Percentiles rank a stretch among this genome's conserved stretches.
phyloP scores from a whole-genome alignment of 2,329 filamentous ascomycete genomes.

The Paecilomyces sp. region DNA sequence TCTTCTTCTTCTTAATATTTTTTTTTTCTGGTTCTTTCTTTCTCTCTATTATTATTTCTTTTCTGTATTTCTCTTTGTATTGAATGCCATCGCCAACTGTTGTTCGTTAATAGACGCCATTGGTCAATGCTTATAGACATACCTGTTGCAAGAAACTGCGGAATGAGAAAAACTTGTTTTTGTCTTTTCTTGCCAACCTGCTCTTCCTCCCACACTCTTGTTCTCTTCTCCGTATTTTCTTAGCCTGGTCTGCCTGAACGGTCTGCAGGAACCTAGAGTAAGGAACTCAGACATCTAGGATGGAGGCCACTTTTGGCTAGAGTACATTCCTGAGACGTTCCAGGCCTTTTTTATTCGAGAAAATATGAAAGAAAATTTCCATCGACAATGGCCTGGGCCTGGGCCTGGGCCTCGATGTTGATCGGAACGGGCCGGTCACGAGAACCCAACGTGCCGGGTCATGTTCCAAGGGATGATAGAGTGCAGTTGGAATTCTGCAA shows the following conservation, averaged over 20 bases:
- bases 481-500: not conserved
- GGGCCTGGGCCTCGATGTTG: not conserved
- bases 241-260: too few relatives aligned
- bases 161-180: not conserved
- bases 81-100: not conserved
- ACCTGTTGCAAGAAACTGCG: not conserved
- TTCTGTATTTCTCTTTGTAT: not conserved
- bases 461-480: not conserved
- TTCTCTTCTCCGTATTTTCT: not conserved
- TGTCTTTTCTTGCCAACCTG: not conserved
- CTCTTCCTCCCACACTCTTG: not conserved
- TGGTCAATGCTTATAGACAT: not conserved
- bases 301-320: not conserved
- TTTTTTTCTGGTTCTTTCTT: too few relatives aligned
- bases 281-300: not conserved
- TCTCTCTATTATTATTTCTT: not conserved
- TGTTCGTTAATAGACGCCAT: not conserved
- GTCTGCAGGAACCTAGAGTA: too few relatives aligned
- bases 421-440: not conserved
- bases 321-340: too few relatives aligned
- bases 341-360: too few relatives aligned
- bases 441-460: not conserved
- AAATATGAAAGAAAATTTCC: too few relatives aligned
- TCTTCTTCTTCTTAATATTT: too few relatives aligned
- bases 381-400: too few relatives aligned